A percentile compares a stretch with the other conserved stretches of the same genome.
These are phyloP conservation scores for Candida argentea DNA, from an alignment of 805 yeast genomes.

Conservation along the genomic window DNA sequence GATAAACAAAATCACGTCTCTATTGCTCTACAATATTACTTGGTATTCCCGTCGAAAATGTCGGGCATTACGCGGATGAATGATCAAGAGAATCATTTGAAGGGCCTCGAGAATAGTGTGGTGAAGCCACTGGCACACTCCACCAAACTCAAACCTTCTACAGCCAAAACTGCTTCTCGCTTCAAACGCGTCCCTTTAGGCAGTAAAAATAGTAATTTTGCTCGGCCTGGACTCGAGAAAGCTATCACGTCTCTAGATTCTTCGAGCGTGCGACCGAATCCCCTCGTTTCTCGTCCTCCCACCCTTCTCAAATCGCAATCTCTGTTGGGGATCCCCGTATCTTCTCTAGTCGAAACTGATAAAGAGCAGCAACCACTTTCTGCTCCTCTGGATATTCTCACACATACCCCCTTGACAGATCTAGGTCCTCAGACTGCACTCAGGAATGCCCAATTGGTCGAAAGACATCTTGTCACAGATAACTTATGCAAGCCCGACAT, in stretches of 20 bases:
- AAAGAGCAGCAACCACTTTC: background rate
- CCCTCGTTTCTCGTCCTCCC: too few relatives aligned
- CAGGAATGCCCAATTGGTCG: constrained; percentile 5
- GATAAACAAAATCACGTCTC: too few relatives aligned
- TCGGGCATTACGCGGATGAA: too few relatives aligned
- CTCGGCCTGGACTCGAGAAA: constrained; percentile 18
- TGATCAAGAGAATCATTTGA: too few relatives aligned
- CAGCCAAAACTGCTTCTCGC: too few relatives aligned
- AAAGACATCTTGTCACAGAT: constrained; percentile 3
- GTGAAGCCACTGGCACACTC: too few relatives aligned
- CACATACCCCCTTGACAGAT: background rate
- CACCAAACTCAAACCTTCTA: too few relatives aligned
- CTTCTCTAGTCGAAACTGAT: background rate
- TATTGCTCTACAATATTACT: too few relatives aligned
- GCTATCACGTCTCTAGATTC: constrained; percentile 16
- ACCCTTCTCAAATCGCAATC: constrained; percentile 25
- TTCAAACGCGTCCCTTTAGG: constrained; percentile 33
- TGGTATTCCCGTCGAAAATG: too few relatives aligned
- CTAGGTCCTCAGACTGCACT: constrained; percentile 1
- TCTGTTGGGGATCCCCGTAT: constrained; percentile 20
- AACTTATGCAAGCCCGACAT: constrained; percentile 2
- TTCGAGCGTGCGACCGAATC: too few relatives aligned
- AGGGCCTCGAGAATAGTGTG: too few relatives aligned
- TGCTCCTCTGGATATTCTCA: background rate
- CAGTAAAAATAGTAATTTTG: constrained; percentile 27